Percentiles rank a stretch among this genome's conserved stretches.
Conservation (phyloP, 2,329 filamentous ascomycete species). For the Chrysoporthe cubensis region DNA sequence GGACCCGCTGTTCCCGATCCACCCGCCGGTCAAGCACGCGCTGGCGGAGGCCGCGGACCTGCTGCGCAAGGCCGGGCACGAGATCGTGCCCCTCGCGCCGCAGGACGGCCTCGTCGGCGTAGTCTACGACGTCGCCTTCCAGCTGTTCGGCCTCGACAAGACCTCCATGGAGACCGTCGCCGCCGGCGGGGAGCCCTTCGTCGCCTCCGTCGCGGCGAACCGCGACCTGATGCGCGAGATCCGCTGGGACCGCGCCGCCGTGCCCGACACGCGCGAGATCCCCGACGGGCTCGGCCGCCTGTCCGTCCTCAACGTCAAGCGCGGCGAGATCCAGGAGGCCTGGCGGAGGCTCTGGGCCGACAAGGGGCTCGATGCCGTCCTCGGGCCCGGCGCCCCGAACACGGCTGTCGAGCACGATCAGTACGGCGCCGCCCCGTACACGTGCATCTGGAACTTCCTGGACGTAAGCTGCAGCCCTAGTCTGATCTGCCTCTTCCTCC, state of each 20-base stretch:
- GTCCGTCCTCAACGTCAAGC: conserved; percentile 21
- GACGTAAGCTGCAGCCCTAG: conserved; percentile 23
- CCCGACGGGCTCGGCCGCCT: conserved; percentile 21
- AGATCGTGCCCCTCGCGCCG: conserved; percentile 14
- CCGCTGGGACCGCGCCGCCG: conserved; percentile 3
- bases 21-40: conserved; percentile 24
- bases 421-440: conserved; percentile 28
- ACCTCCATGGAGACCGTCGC: conserved; percentile 20
- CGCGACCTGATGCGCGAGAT: conserved; percentile 17
- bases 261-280: conserved; percentile 16
- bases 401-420: conserved; percentile 30
- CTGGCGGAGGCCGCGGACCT: conserved; percentile 7
- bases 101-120: conserved; percentile 18
- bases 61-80: conserved; percentile 20
- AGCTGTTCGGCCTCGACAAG: conserved; percentile 26
- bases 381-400: conserved; percentile 26
- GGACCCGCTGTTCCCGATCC: conserved; percentile 27
- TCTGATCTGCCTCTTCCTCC: neutral
- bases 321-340: conserved; percentile 22
- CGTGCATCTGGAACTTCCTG: conserved; percentile 27
- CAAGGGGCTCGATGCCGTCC: conserved; percentile 26
- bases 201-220: conserved; percentile 18
- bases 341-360: conserved; percentile 28
- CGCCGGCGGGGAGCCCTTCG: conserved; percentile 23
- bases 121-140: conserved; percentile 21